Evolutionary conservation across 345 rosid species (phyloP).

Genomic region (Acer yangbiense): DNA sequence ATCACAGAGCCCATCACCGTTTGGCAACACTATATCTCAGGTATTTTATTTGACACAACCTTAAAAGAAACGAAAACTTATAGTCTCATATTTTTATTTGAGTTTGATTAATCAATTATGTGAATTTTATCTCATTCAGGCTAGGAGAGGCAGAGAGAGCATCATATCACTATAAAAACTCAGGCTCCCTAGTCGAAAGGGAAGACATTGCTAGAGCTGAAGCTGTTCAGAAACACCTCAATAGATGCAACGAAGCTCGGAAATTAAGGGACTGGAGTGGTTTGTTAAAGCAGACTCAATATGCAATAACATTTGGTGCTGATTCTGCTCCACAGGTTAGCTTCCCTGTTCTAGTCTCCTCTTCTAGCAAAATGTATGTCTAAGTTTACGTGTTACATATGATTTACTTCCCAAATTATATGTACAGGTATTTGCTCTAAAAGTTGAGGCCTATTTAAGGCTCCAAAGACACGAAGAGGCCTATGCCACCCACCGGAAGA

Average conservation of each 20-base stretch:
- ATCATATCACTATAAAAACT: conserved; percentile 48
- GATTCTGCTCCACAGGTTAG: conserved; percentile 65
- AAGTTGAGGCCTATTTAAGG: conserved; percentile 60
- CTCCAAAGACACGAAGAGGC: conserved; percentile 69
- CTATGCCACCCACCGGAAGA: conserved; percentile 41
- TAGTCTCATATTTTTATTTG: neutral
- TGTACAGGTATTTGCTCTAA: conserved; percentile 54
- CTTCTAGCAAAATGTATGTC: neutral
- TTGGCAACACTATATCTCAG: conserved; percentile 60
- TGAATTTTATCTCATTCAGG: conserved; percentile 32
- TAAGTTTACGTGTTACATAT: neutral
- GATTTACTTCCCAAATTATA: neutral
- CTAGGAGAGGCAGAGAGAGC: conserved; percentile 71
- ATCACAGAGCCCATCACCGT: conserved; percentile 71
- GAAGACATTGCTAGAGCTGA: conserved; percentile 51
- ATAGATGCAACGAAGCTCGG: conserved; percentile 44
- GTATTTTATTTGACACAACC: conserved; percentile 26
- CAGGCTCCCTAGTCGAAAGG: conserved; percentile 35
- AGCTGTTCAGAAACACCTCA: conserved; percentile 41
- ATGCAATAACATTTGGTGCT: conserved; percentile 52
- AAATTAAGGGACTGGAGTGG: conserved; percentile 49
- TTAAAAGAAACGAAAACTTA: neutral
- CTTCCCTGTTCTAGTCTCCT: neutral
- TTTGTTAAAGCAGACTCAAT: conserved; percentile 49
- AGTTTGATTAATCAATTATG: neutral